These are phyloP conservation scores for Backusella westeae DNA, from an alignment of 192 early-diverging fungal species.

Conservation along the genomic window DNA sequence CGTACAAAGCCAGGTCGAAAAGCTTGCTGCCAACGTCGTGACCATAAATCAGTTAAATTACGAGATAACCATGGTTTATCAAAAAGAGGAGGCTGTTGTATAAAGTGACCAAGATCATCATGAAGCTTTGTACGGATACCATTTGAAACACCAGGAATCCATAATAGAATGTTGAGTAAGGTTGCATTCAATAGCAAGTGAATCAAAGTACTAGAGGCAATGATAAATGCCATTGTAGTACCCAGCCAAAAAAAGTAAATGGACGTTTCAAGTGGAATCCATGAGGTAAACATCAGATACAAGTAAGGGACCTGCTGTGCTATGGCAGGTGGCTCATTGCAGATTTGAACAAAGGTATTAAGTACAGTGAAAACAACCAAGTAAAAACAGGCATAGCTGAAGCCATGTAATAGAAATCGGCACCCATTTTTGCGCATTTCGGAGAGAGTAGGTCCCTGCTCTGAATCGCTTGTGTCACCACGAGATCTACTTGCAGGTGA, in stretches of 20 bases:
- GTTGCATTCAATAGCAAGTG: background rate
- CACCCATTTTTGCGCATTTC: background rate
- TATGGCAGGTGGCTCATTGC: background rate
- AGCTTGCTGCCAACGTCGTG: constrained; percentile 25
- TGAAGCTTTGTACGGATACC: background rate
- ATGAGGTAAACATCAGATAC: background rate
- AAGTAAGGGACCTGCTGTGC: background rate
- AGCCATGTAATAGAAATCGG: background rate
- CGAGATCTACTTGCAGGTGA: background rate
- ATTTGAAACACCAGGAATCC: background rate
- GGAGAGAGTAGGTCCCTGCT: background rate
- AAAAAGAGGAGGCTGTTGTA: constrained; percentile 20
- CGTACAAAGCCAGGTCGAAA: constrained; percentile 22
- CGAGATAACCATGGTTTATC: constrained; percentile 16
- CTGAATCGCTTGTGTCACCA: background rate
- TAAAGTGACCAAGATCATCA: background rate
- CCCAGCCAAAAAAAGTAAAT: constrained; percentile 1
- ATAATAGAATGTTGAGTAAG: background rate
- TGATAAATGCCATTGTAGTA: background rate
- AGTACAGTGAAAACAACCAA: background rate
- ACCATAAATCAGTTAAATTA: constrained; percentile 17
- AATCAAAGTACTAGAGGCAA: background rate
- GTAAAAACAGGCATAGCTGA: background rate
- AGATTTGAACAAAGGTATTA: background rate
- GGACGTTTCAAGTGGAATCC: background rate